A percentile compares a stretch with the other conserved stretches of the same genome.
phyloP scores from a whole-genome alignment of 1,284 basidiomycete species.

The Sanghuangporus baumii region DNA sequence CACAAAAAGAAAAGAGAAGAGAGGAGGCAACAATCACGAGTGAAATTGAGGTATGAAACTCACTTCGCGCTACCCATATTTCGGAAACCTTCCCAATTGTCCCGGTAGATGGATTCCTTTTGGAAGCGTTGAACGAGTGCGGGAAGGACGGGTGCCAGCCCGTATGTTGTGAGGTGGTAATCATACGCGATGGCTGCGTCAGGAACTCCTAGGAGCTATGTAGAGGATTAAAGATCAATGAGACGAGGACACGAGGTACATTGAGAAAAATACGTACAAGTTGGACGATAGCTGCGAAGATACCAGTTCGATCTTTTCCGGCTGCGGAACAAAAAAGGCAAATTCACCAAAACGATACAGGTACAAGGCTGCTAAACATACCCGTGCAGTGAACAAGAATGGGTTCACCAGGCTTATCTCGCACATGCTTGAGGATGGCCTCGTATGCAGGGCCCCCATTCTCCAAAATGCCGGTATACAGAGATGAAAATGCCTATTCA shows the following conservation, averaged over 20 bases:
- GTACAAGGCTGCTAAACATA: slow-evolving; percentile 16
- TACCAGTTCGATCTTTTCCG: slow-evolving; percentile 42
- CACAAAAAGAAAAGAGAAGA: background rate
- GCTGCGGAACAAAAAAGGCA: slow-evolving; percentile 23
- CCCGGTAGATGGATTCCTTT: slow-evolving; percentile 29
- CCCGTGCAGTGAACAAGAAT: slow-evolving; percentile 42
- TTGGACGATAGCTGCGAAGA: slow-evolving; percentile 34
- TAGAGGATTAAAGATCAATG: background rate
- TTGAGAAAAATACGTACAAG: slow-evolving; percentile 23
- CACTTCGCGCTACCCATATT: slow-evolving; percentile 36
- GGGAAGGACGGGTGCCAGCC: slow-evolving; percentile 32
- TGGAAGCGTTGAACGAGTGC: slow-evolving; percentile 30
- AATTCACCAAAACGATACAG: background rate
- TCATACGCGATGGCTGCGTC: slow-evolving; percentile 37
- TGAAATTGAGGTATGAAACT: slow-evolving; percentile 5
- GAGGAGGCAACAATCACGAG: background rate
- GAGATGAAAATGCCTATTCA: slow-evolving; percentile 30
- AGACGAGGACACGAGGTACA: background rate
- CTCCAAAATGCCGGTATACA: slow-evolving; percentile 32
- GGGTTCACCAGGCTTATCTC: slow-evolving; percentile 33
- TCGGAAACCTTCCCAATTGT: slow-evolving; percentile 33
- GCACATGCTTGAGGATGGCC: slow-evolving; percentile 32
- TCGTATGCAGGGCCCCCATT: slow-evolving; percentile 29
- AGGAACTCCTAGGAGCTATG: slow-evolving; percentile 35
- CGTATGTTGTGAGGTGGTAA: slow-evolving; percentile 36